These are phyloP conservation scores for Lentinula guzmanii DNA, from an alignment of 768 basidiomycete genomes.

Conservation along the genomic window DNA sequence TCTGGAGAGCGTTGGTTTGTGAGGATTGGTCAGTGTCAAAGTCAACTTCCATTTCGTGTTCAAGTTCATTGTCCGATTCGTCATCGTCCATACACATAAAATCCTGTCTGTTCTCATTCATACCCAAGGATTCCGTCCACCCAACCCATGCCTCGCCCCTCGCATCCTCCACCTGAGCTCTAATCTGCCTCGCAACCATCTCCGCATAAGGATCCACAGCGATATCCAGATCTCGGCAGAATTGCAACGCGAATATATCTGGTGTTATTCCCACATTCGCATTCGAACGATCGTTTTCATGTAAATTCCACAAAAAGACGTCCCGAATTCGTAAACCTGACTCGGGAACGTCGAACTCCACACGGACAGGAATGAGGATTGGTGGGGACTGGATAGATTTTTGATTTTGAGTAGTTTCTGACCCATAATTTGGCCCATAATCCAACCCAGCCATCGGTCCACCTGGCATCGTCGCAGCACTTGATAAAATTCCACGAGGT, in stretches of 20 bases:
- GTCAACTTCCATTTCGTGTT: background rate
- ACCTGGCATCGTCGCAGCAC: constrained; percentile 15
- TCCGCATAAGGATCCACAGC: constrained; percentile 61
- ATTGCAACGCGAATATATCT: constrained; percentile 76
- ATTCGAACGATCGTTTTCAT: constrained; percentile 44
- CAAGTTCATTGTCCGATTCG: background rate
- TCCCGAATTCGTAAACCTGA: constrained; percentile 75
- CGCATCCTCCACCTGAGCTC: constrained; percentile 88
- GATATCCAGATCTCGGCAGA: constrained; percentile 86
- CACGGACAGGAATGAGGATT: constrained; percentile 82
- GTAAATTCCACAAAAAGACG: constrained; percentile 93
- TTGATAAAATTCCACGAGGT: constrained; percentile 47
- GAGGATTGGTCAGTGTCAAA: background rate
- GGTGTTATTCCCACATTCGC: constrained; percentile 57
- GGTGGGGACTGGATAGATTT: constrained; percentile 14
- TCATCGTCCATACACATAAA: background rate
- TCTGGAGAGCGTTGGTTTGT: no score
- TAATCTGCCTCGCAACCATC: constrained; percentile 80
- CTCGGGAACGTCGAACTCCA: constrained; percentile 91
- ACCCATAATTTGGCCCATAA: constrained; percentile 12
- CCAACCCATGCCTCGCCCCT: constrained; percentile 28
- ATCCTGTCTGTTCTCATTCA: background rate
- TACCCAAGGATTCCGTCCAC: background rate
- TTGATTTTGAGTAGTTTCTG: background rate
- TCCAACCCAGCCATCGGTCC: background rate